Evolutionary conservation across 2,329 filamentous ascomycete species (phyloP), one percentile per base, ranked within the genome.

Genomic region (Fusarium neocosmosporiellum): DNA sequence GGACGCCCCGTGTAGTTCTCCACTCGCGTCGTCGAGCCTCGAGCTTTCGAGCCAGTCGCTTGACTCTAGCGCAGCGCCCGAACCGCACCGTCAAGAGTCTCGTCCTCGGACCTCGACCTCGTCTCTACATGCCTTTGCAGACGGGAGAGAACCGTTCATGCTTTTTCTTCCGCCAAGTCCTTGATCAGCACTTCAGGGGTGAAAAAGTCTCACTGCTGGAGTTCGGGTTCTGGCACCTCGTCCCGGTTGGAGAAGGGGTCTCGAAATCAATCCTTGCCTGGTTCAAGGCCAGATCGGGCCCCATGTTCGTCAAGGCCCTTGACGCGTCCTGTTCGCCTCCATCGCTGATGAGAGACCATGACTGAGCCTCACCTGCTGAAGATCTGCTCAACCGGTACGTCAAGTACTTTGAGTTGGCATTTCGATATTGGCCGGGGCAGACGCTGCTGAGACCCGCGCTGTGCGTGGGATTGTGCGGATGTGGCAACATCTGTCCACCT

Each of bases 1-100:
- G 76, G 71, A 76, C 69, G 69, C 75, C 67, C 73, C 73, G 70
- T 69, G 66, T 29, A 20, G 39, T 65, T 53, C 66, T 72, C 77
- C 75, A 73, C 75, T 31, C 8, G 20, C 36, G 58, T 54, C 46
- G 69, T 46, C 63, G 39, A 59, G 65, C 66, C 62, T 75, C n/a
- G 57, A 55, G 53, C 31, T 24, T 18, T 48, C 43, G 6, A 74
- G 65, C 63, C 63, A 50, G 58, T 72, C 71, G 59, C 31, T 37
- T 55, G 39, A 73, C 59, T 75, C 37, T 65, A 69, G 69, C 63
- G 64, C 72, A 62, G 48, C 59, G 59, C 66, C 65, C 37, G 14
- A 70, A 64, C 67, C 57, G 63, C 61, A 61, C 69, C 59, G 24
- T 63, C 65, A 63, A 65, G 50, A 66, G 65, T 67, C 65, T 55